Base-by-base conservation (phyloP, 2,329 filamentous ascomycete species). In the Fusarium sp. region DNA sequence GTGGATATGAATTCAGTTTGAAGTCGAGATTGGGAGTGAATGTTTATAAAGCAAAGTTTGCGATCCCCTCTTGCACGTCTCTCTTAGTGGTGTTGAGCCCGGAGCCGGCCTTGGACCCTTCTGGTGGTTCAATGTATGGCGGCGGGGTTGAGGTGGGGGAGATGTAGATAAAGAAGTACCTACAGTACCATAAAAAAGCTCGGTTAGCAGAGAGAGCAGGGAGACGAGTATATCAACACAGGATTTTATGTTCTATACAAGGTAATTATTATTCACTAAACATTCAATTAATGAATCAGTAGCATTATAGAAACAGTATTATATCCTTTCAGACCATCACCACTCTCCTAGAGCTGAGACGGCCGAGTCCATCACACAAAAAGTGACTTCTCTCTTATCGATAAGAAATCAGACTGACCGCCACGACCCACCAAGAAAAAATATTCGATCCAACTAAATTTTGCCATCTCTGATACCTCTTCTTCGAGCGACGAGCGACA, bases 351-450 rank as follows among this genome's bases (percentile, higher is more conserved):
- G 12, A 65, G 38, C 38, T 32, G 41, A 28, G 30, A 38, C 47
- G 30, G 12, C 47, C 34, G 18, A 62, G 57, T 36, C 39, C 59
- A 39, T 70, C 67, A 59, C 66, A 59, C 59, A 70, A 65, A 68
- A 70, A 73, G 74, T 66, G 66, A 76, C 74, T 73, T 45, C 36
- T 34, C 18, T 34, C 62, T 71, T 71, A 71, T 71, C 68, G 68
- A 72, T 68, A 72, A 63, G 42, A 45, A 55, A 68, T 55, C 61
- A 63, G 42, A 48, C 51, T 62, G 62, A 68, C 68, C 68, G 69
- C 63, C 71, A 77, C 74, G 77, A 77, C 66, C 66, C 68, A 66
- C 61, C 65, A 78, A 80, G 80, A 81, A 81, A 81, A 80, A 77
- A 79, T 80, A 77, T 81, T 79, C 79, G 79, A 39, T 78, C 74